These are phyloP conservation scores for Tolypocladium tundrense DNA, from an alignment of 2,329 filamentous ascomycete genomes.

Conservation along the genomic window DNA sequence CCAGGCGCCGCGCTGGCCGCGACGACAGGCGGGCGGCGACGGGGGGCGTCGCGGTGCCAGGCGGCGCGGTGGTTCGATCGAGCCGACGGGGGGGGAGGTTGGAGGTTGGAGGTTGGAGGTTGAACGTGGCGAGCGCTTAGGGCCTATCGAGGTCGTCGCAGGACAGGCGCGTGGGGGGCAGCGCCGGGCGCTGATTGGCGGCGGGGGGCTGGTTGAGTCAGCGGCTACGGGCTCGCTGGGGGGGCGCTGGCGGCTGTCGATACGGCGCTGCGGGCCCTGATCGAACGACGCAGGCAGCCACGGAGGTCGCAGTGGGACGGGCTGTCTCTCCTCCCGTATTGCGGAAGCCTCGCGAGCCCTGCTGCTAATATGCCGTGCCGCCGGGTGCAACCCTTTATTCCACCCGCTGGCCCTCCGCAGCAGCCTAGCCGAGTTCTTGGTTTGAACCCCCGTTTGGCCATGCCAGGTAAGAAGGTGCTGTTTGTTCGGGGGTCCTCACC, in stretches of 20 bases:
- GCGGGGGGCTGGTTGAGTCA: background rate
- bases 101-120: background rate
- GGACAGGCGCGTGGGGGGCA: background rate
- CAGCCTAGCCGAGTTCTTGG: no score
- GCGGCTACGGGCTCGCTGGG: background rate
- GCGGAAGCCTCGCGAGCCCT: background rate
- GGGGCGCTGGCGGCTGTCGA: background rate
- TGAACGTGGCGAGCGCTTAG: background rate
- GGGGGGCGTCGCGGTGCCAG: background rate
- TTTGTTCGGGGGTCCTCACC: no score
- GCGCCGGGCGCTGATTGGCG: background rate
- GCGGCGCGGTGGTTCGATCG: background rate
- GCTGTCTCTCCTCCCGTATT: background rate
- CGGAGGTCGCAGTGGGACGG: no score
- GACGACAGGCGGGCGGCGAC: background rate
- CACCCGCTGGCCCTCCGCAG: no score
- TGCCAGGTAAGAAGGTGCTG: no score
- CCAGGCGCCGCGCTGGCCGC: background rate
- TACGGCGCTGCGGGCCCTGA: background rate
- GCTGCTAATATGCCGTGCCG: background rate
- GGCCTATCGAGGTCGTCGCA: background rate
- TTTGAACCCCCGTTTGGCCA: no score
- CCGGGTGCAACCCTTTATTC: background rate
- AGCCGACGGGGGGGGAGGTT: background rate
- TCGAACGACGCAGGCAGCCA: no score